Conservation (phyloP, 1,284 basidiomycete genomes). For the Flammula alnicola region DNA sequence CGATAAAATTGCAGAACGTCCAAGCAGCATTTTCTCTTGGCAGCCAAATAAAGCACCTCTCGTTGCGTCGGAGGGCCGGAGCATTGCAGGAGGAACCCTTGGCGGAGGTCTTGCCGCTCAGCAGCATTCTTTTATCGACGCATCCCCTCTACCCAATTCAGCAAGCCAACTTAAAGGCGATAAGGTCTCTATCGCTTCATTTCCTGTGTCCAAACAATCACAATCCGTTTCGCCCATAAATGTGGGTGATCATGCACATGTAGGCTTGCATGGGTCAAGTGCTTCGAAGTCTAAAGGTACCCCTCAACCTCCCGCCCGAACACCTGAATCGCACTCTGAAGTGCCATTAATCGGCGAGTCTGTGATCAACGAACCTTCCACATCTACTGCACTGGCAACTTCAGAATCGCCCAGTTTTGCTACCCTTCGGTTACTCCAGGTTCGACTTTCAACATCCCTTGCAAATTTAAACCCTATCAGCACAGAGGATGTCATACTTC, state of each 20-base stretch:
- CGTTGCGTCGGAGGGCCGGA: not conserved
- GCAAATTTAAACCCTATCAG: slow-evolving; percentile 18
- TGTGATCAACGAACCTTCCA: not conserved
- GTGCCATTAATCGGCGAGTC: too few relatives aligned
- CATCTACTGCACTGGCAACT: not conserved
- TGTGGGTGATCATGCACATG: not conserved
- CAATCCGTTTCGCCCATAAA: not conserved
- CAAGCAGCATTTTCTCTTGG: not conserved
- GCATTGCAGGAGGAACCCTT: not conserved
- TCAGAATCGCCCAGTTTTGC: slow-evolving; percentile 7
- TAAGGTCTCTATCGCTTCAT: not conserved
- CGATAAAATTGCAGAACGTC: not conserved
- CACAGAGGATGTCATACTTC: slow-evolving; percentile 16
- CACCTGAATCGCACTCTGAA: too few relatives aligned
- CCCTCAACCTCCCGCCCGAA: not conserved
- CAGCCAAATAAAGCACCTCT: not conserved
- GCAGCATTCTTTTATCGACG: not conserved
- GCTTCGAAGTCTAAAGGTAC: not conserved
- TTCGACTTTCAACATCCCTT: slow-evolving; percentile 21
- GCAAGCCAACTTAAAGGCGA: too few relatives aligned
- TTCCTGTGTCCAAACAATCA: not conserved
- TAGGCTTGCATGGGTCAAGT: too few relatives aligned
- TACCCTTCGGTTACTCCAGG: slow-evolving; percentile 24
- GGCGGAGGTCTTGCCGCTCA: not conserved
- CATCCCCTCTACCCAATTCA: not conserved